A percentile compares a stretch with the other conserved stretches of the same genome.
These are phyloP conservation scores for Gracilaria caudata DNA, from an alignment of 23 red algal genomes.

Conservation along the genomic window DNA sequence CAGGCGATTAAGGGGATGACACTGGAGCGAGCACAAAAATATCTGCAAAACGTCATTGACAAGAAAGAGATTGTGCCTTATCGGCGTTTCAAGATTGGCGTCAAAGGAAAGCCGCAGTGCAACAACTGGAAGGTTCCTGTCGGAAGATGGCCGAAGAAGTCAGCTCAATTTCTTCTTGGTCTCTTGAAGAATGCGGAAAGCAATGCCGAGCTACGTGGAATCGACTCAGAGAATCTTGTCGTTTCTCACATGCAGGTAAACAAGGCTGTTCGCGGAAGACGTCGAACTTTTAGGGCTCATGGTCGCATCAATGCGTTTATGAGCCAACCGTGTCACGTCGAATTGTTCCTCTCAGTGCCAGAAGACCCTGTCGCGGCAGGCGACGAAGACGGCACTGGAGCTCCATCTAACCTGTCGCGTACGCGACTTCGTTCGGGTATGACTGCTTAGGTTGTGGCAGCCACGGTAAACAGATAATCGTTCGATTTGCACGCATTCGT, in stretches of 20 bases:
- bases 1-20: conserved; percentile 86
- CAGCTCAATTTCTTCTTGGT: conserved; percentile 72
- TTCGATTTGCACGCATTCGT: neutral
- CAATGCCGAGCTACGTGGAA: conserved; percentile 87
- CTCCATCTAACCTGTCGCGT: conserved; percentile 39
- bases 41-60: conserved; percentile 91
- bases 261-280: conserved; percentile 88
- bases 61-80: conserved; percentile 99
- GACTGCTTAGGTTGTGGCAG: conserved; percentile 43
- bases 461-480: neutral
- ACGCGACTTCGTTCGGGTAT: conserved; percentile 65
- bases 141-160: conserved; percentile 96
- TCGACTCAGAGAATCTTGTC: conserved; percentile 89
- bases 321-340: conserved; percentile 98
- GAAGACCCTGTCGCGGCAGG: conserved; percentile 66
- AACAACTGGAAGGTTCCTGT: conserved; percentile 83
- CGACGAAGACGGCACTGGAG: conserved; percentile 52
- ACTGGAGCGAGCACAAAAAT: conserved; percentile 84
- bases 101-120: conserved; percentile 95
- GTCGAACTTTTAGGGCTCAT: conserved; percentile 96
- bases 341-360: conserved; percentile 86
- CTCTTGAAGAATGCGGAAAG: conserved; percentile 96
- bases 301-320: conserved; percentile 97
- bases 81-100: conserved; percentile 90
- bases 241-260: conserved; percentile 98